A percentile compares a stretch with the other conserved stretches of the same genome.
Conservation (phyloP, 192 early-diverging fungal species). For the Umbelopsis ramanniana region DNA sequence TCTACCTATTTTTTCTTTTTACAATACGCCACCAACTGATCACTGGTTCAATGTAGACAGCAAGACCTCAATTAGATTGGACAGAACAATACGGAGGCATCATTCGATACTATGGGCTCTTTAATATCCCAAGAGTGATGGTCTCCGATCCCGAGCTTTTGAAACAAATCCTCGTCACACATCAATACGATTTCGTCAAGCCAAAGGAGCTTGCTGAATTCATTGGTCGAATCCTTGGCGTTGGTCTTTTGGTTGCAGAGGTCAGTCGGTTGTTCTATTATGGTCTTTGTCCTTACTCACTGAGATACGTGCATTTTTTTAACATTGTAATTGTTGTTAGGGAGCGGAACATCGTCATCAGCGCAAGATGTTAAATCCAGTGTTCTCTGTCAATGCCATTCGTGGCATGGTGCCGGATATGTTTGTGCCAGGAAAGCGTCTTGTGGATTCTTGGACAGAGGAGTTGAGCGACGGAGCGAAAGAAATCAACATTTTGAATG, state of each 20-base stretch:
- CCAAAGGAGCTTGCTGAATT: constrained; percentile 30
- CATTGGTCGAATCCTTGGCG: constrained; percentile 45
- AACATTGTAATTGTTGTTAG: constrained; percentile 11
- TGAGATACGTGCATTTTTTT: not conserved
- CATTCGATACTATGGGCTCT: constrained; percentile 48
- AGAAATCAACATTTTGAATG: constrained; percentile 45
- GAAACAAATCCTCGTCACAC: constrained; percentile 46
- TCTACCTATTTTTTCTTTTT: too few species aligned
- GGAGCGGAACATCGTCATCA: constrained; percentile 55
- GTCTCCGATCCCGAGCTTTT: constrained; percentile 54
- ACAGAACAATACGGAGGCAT: constrained; percentile 55
- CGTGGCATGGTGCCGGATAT: constrained; percentile 51
- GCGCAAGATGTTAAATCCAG: constrained; percentile 62
- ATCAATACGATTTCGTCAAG: constrained; percentile 54
- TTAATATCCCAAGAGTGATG: constrained; percentile 43
- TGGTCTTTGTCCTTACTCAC: not conserved
- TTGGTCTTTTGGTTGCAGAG: constrained; percentile 56
- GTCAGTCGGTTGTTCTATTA: constrained; percentile 14
- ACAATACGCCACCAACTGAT: too few species aligned
- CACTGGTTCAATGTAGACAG: constrained; percentile 20
- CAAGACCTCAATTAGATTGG: constrained; percentile 51
- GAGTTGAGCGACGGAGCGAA: constrained; percentile 30
- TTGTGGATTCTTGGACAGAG: constrained; percentile 46
- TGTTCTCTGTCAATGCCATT: constrained; percentile 49
- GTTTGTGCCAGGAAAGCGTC: constrained; percentile 26